Conservation (phyloP, 371 early-diverging fungal genomes). For the Thermomucor indicae-seudaticae region DNA sequence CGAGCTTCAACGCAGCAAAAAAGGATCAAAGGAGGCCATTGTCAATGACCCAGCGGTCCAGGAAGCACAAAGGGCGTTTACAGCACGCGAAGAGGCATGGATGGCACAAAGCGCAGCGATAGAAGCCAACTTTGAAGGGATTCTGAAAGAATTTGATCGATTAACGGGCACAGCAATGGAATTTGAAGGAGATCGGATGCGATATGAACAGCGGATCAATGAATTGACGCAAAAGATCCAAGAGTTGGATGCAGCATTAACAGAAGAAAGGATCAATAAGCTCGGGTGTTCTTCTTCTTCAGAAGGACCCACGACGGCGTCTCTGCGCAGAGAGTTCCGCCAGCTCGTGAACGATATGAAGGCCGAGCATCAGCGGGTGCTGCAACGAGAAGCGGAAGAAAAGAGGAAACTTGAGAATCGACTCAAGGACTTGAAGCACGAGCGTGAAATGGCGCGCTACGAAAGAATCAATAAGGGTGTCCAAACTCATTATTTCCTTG, state of each 20-base stretch:
- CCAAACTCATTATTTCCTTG: slow-evolving; percentile 33
- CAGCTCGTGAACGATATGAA: slow-evolving; percentile 54
- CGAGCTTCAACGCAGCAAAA: neutral
- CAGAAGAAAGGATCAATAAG: slow-evolving; percentile 34
- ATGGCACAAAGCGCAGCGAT: slow-evolving; percentile 35
- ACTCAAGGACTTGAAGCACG: slow-evolving; percentile 53
- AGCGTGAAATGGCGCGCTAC: slow-evolving; percentile 45
- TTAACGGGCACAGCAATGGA: slow-evolving; percentile 51
- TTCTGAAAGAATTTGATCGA: slow-evolving; percentile 54
- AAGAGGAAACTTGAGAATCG: slow-evolving; percentile 43
- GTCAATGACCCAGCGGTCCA: slow-evolving; percentile 8
- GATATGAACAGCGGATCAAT: slow-evolving; percentile 42
- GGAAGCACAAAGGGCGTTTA: slow-evolving; percentile 30
- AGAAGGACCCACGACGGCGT: slow-evolving; percentile 42
- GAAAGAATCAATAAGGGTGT: slow-evolving; percentile 48
- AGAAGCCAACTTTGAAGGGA: slow-evolving; percentile 52
- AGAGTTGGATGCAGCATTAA: slow-evolving; percentile 26
- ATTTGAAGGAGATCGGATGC: slow-evolving; percentile 44
- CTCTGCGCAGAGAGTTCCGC: slow-evolving; percentile 58
- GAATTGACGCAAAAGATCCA: slow-evolving; percentile 25
- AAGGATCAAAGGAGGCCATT: neutral
- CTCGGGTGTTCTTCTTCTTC: slow-evolving; percentile 16
- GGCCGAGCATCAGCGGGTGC: slow-evolving; percentile 47
- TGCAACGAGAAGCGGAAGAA: slow-evolving; percentile 54
- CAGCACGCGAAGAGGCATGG: slow-evolving; percentile 35